Evolutionary conservation across 225 moss, liverwort and hornwort genomes (phyloP).

Genomic region (Pleurozium schreberi): DNA sequence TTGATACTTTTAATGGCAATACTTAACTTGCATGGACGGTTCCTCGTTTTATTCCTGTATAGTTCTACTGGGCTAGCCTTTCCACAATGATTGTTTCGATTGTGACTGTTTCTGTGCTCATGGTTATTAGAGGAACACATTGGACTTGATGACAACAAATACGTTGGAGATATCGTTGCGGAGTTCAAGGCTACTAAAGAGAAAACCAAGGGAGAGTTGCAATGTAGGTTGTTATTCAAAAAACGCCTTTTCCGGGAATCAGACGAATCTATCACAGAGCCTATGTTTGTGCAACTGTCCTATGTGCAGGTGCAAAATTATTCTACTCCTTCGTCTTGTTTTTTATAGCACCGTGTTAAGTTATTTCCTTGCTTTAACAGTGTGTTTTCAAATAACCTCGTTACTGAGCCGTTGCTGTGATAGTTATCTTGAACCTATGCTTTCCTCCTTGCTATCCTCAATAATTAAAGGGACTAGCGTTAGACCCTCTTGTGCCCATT

Average conservation of each 20-base stretch:
- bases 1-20: neutral
- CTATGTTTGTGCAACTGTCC: constrained; percentile 88
- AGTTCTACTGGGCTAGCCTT: neutral
- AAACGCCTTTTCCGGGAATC: constrained; percentile 84
- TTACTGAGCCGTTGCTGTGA: neutral
- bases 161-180: constrained; percentile 77
- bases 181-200: constrained; percentile 76
- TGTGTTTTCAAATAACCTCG: neutral
- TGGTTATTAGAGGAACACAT: constrained; percentile 69
- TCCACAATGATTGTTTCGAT: neutral
- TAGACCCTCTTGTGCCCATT: neutral
- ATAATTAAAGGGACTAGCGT: neutral
- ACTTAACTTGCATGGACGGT: neutral
- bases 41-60: neutral
- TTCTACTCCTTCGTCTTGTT: neutral
- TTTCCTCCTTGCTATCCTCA: neutral
- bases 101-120: neutral
- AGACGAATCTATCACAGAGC: constrained; percentile 84
- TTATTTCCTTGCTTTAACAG: neutral
- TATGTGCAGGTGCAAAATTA: constrained; percentile 75
- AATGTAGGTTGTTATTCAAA: constrained; percentile 73
- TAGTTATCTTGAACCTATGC: neutral
- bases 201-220: constrained; percentile 69
- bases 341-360: neutral
- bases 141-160: constrained; percentile 88